A percentile compares a stretch with the other conserved stretches of the same genome.
Conservation (phyloP, 75 land plant genomes). For the Pinus albicaulis region DNA sequence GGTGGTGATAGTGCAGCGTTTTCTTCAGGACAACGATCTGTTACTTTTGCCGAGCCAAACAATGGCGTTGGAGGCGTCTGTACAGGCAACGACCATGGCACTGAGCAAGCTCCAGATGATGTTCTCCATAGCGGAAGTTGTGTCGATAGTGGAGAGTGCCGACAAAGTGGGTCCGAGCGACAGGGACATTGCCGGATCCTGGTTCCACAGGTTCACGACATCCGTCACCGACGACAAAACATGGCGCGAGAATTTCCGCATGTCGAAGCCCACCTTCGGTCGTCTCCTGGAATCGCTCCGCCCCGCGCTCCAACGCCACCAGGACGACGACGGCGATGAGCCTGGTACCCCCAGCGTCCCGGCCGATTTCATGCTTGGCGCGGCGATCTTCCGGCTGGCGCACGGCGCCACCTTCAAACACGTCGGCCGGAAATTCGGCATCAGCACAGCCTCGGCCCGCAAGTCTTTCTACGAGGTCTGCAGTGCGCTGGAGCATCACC, state of each 20-base stretch:
- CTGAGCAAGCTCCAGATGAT: slow-evolving; percentile 33
- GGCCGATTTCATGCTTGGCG: slow-evolving; percentile 40
- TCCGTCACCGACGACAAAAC: slow-evolving; percentile 12
- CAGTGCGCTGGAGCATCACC: slow-evolving; percentile 31
- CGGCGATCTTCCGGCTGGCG: slow-evolving; percentile 62
- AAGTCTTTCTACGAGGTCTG: slow-evolving; percentile 53
- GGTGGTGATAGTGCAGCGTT: slow-evolving; percentile 36
- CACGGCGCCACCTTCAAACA: slow-evolving; percentile 47
- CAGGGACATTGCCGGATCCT: slow-evolving; percentile 6
- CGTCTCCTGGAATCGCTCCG: slow-evolving; percentile 21
- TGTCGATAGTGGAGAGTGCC: background rate
- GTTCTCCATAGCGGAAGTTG: slow-evolving; percentile 11
- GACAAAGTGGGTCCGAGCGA: slow-evolving; percentile 1
- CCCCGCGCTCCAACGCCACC: slow-evolving; percentile 8
- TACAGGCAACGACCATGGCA: slow-evolving; percentile 37
- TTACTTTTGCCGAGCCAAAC: slow-evolving; percentile 50
- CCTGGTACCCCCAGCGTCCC: slow-evolving; percentile 1
- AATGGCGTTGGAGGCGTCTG: slow-evolving; percentile 45
- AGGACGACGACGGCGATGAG: background rate
- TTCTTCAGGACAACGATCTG: slow-evolving; percentile 40
- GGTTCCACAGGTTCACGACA: slow-evolving; percentile 37
- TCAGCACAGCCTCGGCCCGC: slow-evolving; percentile 24
- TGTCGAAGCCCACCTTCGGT: slow-evolving; percentile 26
- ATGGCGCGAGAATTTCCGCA: slow-evolving; percentile 34
- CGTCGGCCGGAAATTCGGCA: slow-evolving; percentile 47